Evolutionary conservation across 805 yeast species (phyloP).

Genomic region (Nakazawaea ernobii): DNA sequence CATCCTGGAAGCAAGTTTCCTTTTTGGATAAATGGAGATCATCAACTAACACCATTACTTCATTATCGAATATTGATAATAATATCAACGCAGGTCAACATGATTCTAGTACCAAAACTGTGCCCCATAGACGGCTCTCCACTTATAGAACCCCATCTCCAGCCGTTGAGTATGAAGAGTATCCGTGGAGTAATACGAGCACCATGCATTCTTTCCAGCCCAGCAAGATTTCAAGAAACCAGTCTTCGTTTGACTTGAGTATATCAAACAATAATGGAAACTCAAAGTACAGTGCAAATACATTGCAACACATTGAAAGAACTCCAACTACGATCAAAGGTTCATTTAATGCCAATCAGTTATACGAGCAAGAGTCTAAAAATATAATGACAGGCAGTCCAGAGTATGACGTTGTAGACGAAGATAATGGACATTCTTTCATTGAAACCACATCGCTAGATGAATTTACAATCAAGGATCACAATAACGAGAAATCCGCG

Average conservation of each 20-base stretch:
- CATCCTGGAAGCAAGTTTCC: slow-evolving; percentile 35
- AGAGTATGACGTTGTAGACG: background rate
- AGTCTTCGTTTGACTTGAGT: slow-evolving; percentile 8
- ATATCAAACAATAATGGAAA: background rate
- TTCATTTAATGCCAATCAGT: background rate
- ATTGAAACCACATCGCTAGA: slow-evolving; percentile 5
- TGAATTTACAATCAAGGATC: slow-evolving; percentile 14
- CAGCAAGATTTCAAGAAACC: background rate
- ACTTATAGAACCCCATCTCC: slow-evolving; percentile 13
- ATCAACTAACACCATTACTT: background rate
- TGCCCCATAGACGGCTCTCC: slow-evolving; percentile 3
- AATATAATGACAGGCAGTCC: slow-evolving; percentile 2
- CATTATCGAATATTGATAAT: no score
- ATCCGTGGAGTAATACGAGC: background rate
- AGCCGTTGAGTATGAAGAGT: background rate
- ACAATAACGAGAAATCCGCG: background rate
- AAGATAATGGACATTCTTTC: slow-evolving; percentile 2
- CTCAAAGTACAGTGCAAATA: background rate
- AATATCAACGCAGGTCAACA: slow-evolving; percentile 14
- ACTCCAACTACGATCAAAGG: background rate
- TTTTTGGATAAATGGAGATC: slow-evolving; percentile 40
- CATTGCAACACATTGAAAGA: background rate
- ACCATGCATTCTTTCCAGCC: background rate
- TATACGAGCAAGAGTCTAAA: background rate
- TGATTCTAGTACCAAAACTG: slow-evolving; percentile 24